A percentile compares a stretch with the other conserved stretches of the same genome.
These are phyloP conservation scores for Staphylotrichum longicolle DNA, from an alignment of 495 filamentous ascomycete genomes.

Conservation along the genomic window DNA sequence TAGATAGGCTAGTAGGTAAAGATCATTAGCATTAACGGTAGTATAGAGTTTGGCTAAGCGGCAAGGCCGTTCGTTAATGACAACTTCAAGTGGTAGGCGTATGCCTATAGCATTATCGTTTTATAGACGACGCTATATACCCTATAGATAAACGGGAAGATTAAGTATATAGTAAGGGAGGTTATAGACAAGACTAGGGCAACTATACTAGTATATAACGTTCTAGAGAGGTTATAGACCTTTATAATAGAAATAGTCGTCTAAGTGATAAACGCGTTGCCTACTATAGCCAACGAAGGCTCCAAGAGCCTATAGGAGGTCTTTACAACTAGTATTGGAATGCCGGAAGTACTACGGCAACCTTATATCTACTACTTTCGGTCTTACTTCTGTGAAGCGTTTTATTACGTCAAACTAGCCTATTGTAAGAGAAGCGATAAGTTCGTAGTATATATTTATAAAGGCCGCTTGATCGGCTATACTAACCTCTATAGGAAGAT, in stretches of 20 bases:
- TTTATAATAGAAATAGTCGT: conserved; percentile 1
- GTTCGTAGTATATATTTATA: not conserved
- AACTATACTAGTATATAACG: not conserved
- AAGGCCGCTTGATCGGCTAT: conserved; percentile 1
- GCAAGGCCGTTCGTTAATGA: not conserved
- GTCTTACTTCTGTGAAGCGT: not conserved
- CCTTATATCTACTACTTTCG: not conserved
- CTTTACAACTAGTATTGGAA: not conserved
- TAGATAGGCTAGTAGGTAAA: not conserved
- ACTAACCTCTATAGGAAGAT: conserved; percentile 1
- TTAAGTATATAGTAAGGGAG: not conserved
- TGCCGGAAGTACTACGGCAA: not conserved
- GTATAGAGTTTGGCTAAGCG: not conserved
- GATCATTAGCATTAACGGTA: not conserved
- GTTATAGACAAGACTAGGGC: not conserved
- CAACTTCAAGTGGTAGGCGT: not conserved
- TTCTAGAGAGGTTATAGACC: not conserved
- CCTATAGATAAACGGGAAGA: not conserved
- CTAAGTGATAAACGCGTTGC: not conserved
- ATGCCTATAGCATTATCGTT: not conserved
- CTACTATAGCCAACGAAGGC: not conserved
- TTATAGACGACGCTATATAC: not conserved
- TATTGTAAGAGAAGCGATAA: not conserved
- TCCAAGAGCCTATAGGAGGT: not conserved
- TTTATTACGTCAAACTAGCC: not conserved